Percentiles rank a stretch among this genome's conserved stretches.
Evolutionary conservation across 352 stramenopile species (phyloP).

Genomic region (Globisporangium recalcitrans): DNA sequence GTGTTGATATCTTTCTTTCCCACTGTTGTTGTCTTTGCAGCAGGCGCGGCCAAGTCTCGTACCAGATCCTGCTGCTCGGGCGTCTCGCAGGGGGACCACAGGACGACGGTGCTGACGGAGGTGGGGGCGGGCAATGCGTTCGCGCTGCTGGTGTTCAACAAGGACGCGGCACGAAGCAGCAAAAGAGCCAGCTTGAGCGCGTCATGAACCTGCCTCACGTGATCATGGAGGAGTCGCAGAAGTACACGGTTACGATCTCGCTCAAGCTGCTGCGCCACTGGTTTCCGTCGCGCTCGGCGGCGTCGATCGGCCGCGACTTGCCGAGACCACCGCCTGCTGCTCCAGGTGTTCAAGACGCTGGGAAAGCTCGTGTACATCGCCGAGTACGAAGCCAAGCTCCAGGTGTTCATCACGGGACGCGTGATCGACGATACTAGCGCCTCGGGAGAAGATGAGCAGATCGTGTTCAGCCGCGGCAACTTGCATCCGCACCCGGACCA

Average conservation of each 20-base stretch:
- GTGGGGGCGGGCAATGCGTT: constrained; percentile 42
- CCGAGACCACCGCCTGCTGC: constrained; percentile 48
- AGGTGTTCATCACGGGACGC: constrained; percentile 41
- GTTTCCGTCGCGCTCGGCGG: constrained; percentile 64
- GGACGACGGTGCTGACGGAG: constrained; percentile 54
- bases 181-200: constrained; percentile 25
- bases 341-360: constrained; percentile 37
- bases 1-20: not conserved
- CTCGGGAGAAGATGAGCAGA: not conserved
- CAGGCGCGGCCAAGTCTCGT: constrained; percentile 14
- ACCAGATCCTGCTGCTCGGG: constrained; percentile 17
- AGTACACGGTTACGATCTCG: constrained; percentile 87
- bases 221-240: constrained; percentile 82
- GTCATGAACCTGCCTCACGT: constrained; percentile 48
- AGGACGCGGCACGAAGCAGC: constrained; percentile 15
- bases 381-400: constrained; percentile 48
- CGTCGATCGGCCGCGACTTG: constrained; percentile 65
- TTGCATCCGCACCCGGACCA: constrained; percentile 41
- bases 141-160: constrained; percentile 32
- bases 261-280: constrained; percentile 58
- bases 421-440: constrained; percentile 5
- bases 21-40: not conserved
- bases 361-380: constrained; percentile 18
- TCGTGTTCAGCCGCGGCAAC: constrained; percentile 64
- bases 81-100: constrained; percentile 24